These are phyloP conservation scores for Pleomassaria siparia DNA, from an alignment of 2,329 filamentous ascomycete genomes.

Conservation along the genomic window DNA sequence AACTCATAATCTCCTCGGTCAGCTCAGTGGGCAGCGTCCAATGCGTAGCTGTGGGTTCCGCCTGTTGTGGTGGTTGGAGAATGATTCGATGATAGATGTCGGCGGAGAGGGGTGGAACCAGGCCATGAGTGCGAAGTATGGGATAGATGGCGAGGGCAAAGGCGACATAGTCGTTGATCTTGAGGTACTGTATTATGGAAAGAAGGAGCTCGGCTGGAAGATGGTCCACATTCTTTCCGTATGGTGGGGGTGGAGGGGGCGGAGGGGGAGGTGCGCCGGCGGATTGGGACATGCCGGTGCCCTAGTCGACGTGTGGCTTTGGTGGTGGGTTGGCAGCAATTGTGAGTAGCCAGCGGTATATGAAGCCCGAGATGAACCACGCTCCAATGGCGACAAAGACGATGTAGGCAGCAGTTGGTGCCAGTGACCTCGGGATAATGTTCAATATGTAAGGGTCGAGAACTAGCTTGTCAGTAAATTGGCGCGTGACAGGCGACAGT, in stretches of 20 bases:
- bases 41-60: constrained; percentile 13
- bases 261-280: constrained; percentile 19
- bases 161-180: constrained; percentile 45
- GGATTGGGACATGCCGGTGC: constrained; percentile 23
- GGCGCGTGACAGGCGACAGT: background rate
- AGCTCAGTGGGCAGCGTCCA: constrained; percentile 44
- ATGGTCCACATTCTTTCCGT: constrained; percentile 31
- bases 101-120: constrained; percentile 31
- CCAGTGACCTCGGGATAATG: constrained; percentile 74
- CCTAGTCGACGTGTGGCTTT: constrained; percentile 39
- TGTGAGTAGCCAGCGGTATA: constrained; percentile 39
- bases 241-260: constrained; percentile 20
- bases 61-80: constrained; percentile 6
- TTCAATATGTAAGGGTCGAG: constrained; percentile 85
- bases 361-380: constrained; percentile 52
- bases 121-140: constrained; percentile 41
- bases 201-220: constrained; percentile 52
- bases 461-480: constrained; percentile 49
- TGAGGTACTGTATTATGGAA: constrained; percentile 46
- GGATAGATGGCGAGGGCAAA: constrained; percentile 52
- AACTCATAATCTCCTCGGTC: constrained; percentile 42
- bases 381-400: constrained; percentile 58
- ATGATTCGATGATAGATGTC: constrained; percentile 29
- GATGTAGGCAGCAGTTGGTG: constrained; percentile 72
- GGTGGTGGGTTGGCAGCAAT: constrained; percentile 16